Conservation (phyloP, 768 basidiomycete genomes). For the Boletus huronensis region DNA sequence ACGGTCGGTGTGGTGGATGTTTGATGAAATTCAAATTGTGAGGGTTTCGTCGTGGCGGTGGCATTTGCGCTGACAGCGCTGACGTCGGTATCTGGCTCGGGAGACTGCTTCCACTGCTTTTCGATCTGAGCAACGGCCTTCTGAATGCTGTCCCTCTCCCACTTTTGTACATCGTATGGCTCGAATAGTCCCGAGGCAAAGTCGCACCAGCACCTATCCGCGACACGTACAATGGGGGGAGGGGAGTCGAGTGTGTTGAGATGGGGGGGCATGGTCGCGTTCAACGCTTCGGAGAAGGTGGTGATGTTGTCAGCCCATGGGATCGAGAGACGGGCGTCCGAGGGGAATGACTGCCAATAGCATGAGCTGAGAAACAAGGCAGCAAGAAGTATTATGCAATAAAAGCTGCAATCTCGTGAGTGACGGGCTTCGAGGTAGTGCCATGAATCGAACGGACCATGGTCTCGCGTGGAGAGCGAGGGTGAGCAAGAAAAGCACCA, state of each 20-base stretch:
- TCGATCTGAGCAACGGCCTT: slow-evolving; percentile 39
- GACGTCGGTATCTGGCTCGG: slow-evolving; percentile 18
- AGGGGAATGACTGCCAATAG: slow-evolving; percentile 82
- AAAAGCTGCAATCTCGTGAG: slow-evolving; percentile 53
- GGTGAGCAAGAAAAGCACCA: slow-evolving; percentile 72
- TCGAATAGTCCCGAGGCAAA: slow-evolving; percentile 66
- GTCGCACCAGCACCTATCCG: slow-evolving; percentile 88
- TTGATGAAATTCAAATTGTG: slow-evolving; percentile 13
- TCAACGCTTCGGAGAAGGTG: slow-evolving; percentile 67
- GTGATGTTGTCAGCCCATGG: slow-evolving; percentile 72
- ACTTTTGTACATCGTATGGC: slow-evolving; percentile 70
- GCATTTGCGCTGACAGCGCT: slow-evolving; percentile 31
- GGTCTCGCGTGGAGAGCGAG: slow-evolving; percentile 79
- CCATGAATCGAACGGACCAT: slow-evolving; percentile 50
- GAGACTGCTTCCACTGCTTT: slow-evolving; percentile 23
- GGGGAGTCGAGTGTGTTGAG: slow-evolving; percentile 38
- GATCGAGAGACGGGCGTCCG: slow-evolving; percentile 55
- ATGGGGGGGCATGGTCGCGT: slow-evolving; percentile 40
- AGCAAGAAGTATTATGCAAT: slow-evolving; percentile 77
- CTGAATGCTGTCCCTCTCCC: slow-evolving; percentile 67
- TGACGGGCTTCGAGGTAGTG: background rate
- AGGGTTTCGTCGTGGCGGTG: slow-evolving; percentile 23
- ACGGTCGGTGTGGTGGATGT: slow-evolving; percentile 6
- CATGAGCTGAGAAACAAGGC: slow-evolving; percentile 86
- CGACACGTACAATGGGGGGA: slow-evolving; percentile 58